A percentile compares a stretch with the other conserved stretches of the same genome.
phyloP scores from a whole-genome alignment of 805 yeast genomes.

The Candida vaughaniae region DNA sequence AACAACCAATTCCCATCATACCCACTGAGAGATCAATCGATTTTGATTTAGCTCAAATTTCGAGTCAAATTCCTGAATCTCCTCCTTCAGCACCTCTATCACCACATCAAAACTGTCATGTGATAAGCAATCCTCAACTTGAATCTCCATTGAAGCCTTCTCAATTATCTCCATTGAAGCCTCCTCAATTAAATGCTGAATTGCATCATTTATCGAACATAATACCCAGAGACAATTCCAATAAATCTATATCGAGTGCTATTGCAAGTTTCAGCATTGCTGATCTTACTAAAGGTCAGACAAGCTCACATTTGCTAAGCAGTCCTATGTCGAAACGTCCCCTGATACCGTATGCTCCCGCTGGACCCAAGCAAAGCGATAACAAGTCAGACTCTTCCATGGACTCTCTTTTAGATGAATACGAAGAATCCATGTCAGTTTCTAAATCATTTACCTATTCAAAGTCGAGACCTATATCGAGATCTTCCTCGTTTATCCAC shows the following conservation, averaged over 20 bases:
- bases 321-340: constrained; percentile 16
- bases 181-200: constrained; percentile 3
- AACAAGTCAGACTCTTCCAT: constrained; percentile 26
- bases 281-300: not conserved
- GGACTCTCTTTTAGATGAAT: constrained; percentile 44
- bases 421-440: constrained; percentile 41
- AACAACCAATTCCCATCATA: too few relatives aligned
- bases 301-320: not conserved
- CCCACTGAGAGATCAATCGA: constrained; percentile 5
- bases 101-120: constrained; percentile 20
- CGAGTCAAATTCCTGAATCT: constrained; percentile 38
- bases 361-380: constrained; percentile 7
- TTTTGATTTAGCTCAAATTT: constrained; percentile 16
- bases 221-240: constrained; percentile 14
- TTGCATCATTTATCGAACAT: constrained; percentile 1
- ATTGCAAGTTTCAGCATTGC: constrained; percentile 29
- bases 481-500: constrained; percentile 15
- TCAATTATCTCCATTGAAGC: constrained; percentile 3
- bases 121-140: constrained; percentile 4
- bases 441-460: constrained; percentile 23
- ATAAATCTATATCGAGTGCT: constrained; percentile 25
- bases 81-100: constrained; percentile 46
- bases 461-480: constrained; percentile 21
- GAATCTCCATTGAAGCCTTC: constrained; percentile 6
- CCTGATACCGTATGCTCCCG: not conserved